These are phyloP conservation scores for Aspergillus pseudoterreus DNA, from an alignment of 2,329 filamentous ascomycete genomes.

Conservation along the genomic window DNA sequence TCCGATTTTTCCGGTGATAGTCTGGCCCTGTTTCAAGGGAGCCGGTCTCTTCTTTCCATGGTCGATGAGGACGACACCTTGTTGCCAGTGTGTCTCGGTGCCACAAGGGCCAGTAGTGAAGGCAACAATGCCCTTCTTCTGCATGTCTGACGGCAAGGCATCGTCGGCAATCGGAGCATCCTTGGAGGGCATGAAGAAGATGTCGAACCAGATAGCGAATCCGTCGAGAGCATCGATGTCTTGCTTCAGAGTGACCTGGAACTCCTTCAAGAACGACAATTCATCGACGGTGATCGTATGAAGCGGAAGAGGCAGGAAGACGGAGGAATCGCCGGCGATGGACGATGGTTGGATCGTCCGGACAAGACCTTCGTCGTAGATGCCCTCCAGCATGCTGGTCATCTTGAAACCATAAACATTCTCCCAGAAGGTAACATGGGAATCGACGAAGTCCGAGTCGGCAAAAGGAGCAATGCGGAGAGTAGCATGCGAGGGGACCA, in stretches of 20 bases:
- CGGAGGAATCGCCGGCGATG: conserved; percentile 50
- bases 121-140: conserved; percentile 61
- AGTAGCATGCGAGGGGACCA: conserved; percentile 82
- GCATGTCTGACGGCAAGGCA: conserved; percentile 59
- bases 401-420: conserved; percentile 95
- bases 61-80: conserved; percentile 71
- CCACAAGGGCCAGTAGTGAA: conserved; percentile 83
- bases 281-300: conserved; percentile 69
- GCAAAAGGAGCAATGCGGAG: conserved; percentile 78
- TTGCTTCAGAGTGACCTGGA: conserved; percentile 58
- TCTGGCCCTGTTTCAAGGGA: conserved; percentile 52
- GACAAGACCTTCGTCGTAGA: conserved; percentile 78
- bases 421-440: conserved; percentile 81
- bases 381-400: conserved; percentile 79
- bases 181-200: conserved; percentile 71
- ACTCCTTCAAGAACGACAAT: conserved; percentile 69
- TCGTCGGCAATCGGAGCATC: conserved; percentile 50
- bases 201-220: conserved; percentile 91
- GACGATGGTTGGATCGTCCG: conserved; percentile 62
- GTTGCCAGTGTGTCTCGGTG: conserved; percentile 84
- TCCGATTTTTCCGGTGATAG: conserved; percentile 63
- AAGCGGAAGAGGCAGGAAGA: conserved; percentile 74
- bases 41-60: conserved; percentile 47
- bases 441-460: conserved; percentile 71
- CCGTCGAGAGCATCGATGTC: conserved; percentile 73